Evolutionary conservation across 257 asterid genomes (phyloP).

Genomic region (Nemophila menziesii): DNA sequence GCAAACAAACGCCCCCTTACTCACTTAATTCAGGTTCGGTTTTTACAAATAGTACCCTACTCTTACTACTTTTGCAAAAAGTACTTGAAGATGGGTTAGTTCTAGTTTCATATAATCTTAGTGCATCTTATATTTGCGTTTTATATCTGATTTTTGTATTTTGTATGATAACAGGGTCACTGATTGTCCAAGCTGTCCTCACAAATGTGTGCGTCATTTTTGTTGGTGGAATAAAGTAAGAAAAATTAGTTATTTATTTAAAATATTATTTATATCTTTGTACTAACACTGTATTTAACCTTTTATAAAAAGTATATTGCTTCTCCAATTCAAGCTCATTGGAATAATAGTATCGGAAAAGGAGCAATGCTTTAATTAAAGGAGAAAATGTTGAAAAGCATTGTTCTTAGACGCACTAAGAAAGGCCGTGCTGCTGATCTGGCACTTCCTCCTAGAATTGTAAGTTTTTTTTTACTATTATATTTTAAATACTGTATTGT

Average conservation of each 20-base stretch:
- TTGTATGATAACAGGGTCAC: constrained; percentile 32
- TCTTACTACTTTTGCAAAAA: constrained; percentile 86
- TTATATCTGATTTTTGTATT: not conserved
- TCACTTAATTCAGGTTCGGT: constrained; percentile 64
- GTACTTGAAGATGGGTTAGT: constrained; percentile 69
- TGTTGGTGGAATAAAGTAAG: constrained; percentile 99
- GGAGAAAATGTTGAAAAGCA: constrained; percentile 66
- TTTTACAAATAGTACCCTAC: constrained; percentile 73
- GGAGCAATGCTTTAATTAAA: constrained; percentile 81
- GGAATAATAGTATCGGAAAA: constrained; percentile 36
- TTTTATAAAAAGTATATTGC: constrained; percentile 38
- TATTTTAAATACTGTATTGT: too few relatives aligned
- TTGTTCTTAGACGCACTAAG: constrained; percentile 81
- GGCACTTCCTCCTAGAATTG: constrained; percentile 88
- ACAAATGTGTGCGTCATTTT: constrained; percentile 72
- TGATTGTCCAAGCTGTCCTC: constrained; percentile 66
- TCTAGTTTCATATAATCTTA: too few relatives aligned
- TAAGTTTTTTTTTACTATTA: constrained; percentile 21
- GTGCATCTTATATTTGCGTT: not conserved
- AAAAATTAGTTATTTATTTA: not conserved
- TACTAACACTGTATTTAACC: too few relatives aligned
- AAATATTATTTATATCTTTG: too few relatives aligned
- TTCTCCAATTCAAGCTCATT: constrained; percentile 59
- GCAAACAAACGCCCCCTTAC: too few relatives aligned
- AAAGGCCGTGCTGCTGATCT: constrained; percentile 98